phyloP scores from a whole-genome alignment of 23 red algal genomes.

The Gracilaria domingensis region DNA sequence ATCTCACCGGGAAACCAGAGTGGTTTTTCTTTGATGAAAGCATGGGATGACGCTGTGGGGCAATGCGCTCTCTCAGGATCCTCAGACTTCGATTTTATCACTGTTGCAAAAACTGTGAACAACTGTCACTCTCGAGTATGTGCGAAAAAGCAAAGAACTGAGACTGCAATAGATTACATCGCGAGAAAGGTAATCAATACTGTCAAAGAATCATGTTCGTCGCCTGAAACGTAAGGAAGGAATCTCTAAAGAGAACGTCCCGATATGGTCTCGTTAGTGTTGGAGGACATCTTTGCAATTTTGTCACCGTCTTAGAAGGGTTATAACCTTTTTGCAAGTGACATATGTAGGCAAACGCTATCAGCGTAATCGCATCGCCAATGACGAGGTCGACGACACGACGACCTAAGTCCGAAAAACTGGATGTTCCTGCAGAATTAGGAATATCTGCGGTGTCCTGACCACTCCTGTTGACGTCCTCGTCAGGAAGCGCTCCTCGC shows the following conservation, averaged over 20 bases:
- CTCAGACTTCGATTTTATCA: slow-evolving; percentile 55
- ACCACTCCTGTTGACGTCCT: slow-evolving; percentile 88
- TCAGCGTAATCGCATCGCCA: slow-evolving; percentile 65
- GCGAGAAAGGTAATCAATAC: slow-evolving; percentile 43
- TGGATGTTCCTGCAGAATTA: slow-evolving; percentile 44
- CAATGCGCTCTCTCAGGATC: slow-evolving; percentile 56
- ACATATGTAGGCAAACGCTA: slow-evolving; percentile 73
- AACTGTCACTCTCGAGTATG: slow-evolving; percentile 60
- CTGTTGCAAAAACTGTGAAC: slow-evolving; percentile 37
- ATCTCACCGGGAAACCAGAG: slow-evolving; percentile 41
- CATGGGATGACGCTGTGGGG: slow-evolving; percentile 57
- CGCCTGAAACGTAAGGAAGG: neutral
- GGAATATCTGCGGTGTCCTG: slow-evolving; percentile 70
- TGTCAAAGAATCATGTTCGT: slow-evolving; percentile 51
- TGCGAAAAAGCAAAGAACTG: slow-evolving; percentile 55
- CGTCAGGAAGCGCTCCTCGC: slow-evolving; percentile 43
- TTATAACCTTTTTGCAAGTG: slow-evolving; percentile 73
- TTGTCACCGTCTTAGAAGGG: slow-evolving; percentile 79
- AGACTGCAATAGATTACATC: slow-evolving; percentile 46
- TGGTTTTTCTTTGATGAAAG: slow-evolving; percentile 54
- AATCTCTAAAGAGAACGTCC: neutral
- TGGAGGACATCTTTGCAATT: neutral
- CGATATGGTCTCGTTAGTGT: neutral
- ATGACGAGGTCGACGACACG: slow-evolving; percentile 74
- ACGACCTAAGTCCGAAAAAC: slow-evolving; percentile 57